phyloP scores from a whole-genome alignment of 140 eudicot genomes.

The Bidens hawaiensis region DNA sequence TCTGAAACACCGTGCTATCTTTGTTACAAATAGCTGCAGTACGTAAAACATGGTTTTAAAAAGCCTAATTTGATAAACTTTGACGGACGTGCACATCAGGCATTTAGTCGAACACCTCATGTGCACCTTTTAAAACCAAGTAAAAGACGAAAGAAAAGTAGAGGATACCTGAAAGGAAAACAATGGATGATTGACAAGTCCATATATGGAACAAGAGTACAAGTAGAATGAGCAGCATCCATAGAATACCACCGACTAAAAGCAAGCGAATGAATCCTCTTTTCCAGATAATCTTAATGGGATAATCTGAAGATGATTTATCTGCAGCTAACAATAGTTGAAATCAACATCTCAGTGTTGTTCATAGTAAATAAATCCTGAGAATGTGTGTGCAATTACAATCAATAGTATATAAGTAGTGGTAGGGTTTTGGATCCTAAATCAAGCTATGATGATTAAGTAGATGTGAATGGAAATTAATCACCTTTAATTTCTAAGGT shows the following conservation, averaged over 20 bases:
- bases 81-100: too few species aligned
- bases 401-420: background rate
- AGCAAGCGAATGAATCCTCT: conserved; percentile 83
- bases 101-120: too few species aligned
- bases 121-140: too few species aligned
- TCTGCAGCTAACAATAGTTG: conserved; percentile 30
- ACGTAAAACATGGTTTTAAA: too few species aligned
- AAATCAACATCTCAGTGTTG: conserved; percentile 8
- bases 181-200: conserved; percentile 88
- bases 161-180: conserved; percentile 74
- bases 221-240: conserved; percentile 77
- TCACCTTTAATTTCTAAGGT: conserved; percentile 37
- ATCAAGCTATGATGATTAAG: too few species aligned
- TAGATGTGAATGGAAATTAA: too few species aligned
- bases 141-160: background rate
- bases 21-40: conserved; percentile 83
- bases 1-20: conserved; percentile 68
- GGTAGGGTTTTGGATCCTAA: too few species aligned
- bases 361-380: background rate
- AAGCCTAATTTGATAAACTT: too few species aligned
- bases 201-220: conserved; percentile 73
- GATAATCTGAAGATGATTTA: conserved; percentile 45
- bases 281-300: conserved; percentile 66
- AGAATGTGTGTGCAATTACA: background rate
- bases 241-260: conserved; percentile 81